Evolutionary conservation across 2,329 filamentous ascomycete genomes (phyloP), one percentile per base, ranked within the genome.

Genomic region (Colletotrichum higginsianum): DNA sequence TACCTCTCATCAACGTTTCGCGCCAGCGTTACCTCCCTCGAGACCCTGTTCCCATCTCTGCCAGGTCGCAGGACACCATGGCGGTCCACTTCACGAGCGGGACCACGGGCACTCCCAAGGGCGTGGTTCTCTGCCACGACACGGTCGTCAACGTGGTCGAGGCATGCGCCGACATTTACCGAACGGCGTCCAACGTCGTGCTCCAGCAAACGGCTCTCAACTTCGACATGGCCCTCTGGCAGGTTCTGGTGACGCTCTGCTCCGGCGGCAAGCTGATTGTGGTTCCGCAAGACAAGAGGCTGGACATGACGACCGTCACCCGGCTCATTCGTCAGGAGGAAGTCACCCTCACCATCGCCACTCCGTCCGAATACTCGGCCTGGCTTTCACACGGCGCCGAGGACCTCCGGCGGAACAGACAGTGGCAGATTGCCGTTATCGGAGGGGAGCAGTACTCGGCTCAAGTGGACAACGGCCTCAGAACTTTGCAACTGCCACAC

Each of bases 191-290:
- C 75, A 73, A 0, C 67, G 73, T 2, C 2, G 77, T 82, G 1
- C 75, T 85, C 1, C 82, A 84, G 63, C 82, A 85, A 69, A 83
- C 77, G 21, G 76, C 83, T 1, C 78, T 77, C 35, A 78, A 77
- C 8, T 86, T 86, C 73, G 84, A 86, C 65, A 74, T 84, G 68
- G 82, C 83, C 0, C 49, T 85, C 1, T 74, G 74, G 2, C 82
- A 86, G 72, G 79, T 80, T 8, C 78, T 84, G 55, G 75, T 74
- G 3, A 79, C 80, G 0, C 75, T 86, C 1, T 74, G 75, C 13
- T 78, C 77, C 38, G 84, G 83, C 0, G 84, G 80, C 1, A 78
- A 69, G 1, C 61, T 86, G 0, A 74, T 80, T 35, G 74, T 87
- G 11, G 81, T 79, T 66, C 2, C 79, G 83, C 3, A 77, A 76